A percentile compares a stretch with the other conserved stretches of the same genome.
Conservation (phyloP, 2,329 filamentous ascomycete genomes). For the Fusarium sp. region DNA sequence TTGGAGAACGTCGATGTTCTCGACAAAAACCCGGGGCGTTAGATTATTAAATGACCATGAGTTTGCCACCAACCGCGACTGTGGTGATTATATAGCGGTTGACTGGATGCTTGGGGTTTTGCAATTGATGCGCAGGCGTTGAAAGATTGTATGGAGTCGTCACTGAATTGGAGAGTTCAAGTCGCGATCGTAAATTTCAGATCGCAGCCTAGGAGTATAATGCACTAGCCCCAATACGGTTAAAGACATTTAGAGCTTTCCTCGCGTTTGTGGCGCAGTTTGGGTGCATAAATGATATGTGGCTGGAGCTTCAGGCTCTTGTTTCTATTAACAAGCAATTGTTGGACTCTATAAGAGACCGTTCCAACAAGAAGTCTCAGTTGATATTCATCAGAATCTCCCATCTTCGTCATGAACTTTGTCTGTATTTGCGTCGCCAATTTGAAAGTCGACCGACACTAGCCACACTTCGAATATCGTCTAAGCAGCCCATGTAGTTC, state of each 20-base stretch:
- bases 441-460: not conserved
- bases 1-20: constrained; percentile 51
- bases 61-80: constrained; percentile 39
- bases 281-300: not conserved
- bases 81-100: constrained; percentile 21
- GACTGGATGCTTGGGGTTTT: constrained; percentile 35
- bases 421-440: not conserved
- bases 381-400: not conserved
- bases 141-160: constrained; percentile 37
- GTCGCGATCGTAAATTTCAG: constrained; percentile 53
- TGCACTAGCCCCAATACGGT: constrained; percentile 21
- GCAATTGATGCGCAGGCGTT: constrained; percentile 43
- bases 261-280: constrained; percentile 30
- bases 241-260: constrained; percentile 9
- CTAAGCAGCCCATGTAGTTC: constrained; percentile 21
- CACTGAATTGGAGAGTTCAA: constrained; percentile 28
- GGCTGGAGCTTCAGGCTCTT: constrained; percentile 16
- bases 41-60: constrained; percentile 51
- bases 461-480: constrained; percentile 23
- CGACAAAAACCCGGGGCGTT: constrained; percentile 53
- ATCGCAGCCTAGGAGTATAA: constrained; percentile 43
- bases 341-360: not conserved
- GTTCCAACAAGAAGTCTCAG: not conserved
- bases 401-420: not conserved
- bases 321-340: not conserved